phyloP scores from a whole-genome alignment of 768 basidiomycete species.

The Tulasnella sp. region DNA sequence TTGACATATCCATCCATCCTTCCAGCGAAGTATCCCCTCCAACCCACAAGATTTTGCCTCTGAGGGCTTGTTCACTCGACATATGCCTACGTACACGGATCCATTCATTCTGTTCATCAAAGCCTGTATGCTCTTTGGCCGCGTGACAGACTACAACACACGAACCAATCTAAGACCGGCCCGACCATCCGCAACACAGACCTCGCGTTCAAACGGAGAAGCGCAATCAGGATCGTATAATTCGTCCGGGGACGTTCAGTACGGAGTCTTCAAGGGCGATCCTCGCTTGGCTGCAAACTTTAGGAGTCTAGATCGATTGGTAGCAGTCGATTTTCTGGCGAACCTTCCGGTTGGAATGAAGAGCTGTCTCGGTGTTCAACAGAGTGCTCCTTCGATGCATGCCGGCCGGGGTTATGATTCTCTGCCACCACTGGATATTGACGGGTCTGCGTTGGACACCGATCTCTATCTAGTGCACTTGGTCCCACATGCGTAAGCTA shows the following conservation, averaged over 20 bases:
- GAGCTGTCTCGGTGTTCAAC: slow-evolving; percentile 17
- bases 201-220: not conserved
- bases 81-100: slow-evolving; percentile 70
- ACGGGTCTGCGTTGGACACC: slow-evolving; percentile 57
- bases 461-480: slow-evolving; percentile 82
- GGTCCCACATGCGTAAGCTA: slow-evolving; percentile 70
- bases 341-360: slow-evolving; percentile 41
- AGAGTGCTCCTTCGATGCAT: not conserved
- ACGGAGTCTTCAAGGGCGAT: slow-evolving; percentile 24
- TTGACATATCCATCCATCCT: not conserved
- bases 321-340: slow-evolving; percentile 53
- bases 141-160: slow-evolving; percentile 76
- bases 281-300: slow-evolving; percentile 38
- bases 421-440: slow-evolving; percentile 50
- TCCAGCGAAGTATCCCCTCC: slow-evolving; percentile 46
- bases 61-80: slow-evolving; percentile 53
- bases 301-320: slow-evolving; percentile 54
- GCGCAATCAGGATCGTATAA: not conserved
- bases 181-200: not conserved
- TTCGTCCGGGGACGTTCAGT: not conserved
- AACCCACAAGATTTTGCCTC: slow-evolving; percentile 66
- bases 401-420: slow-evolving; percentile 34
- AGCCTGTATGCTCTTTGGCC: slow-evolving; percentile 72
- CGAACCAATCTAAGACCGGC: slow-evolving; percentile 31
- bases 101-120: slow-evolving; percentile 74